Evolutionary conservation across 2,329 filamentous ascomycete genomes (phyloP).

Genomic region (Aspergillus felis): DNA sequence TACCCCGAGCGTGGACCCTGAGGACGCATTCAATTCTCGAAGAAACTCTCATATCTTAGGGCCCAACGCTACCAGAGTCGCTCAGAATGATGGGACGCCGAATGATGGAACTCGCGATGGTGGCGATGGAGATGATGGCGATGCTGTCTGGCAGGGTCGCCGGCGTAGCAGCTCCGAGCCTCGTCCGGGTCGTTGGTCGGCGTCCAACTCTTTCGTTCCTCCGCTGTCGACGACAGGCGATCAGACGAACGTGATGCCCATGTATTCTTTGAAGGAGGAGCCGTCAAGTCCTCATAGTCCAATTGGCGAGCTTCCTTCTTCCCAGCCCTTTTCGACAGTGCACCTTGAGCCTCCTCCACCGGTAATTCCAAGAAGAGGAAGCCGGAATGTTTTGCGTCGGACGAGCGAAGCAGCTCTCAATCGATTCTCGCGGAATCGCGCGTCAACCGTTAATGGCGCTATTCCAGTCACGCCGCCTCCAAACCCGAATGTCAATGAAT

Average conservation of each 20-base stretch:
- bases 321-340: slow-evolving; percentile 8
- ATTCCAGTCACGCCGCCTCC: slow-evolving; percentile 8
- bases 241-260: slow-evolving; percentile 15
- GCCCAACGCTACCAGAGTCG: neutral
- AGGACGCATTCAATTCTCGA: neutral
- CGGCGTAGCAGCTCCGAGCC: slow-evolving; percentile 42
- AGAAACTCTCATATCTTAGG: neutral
- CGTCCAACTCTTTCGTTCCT: slow-evolving; percentile 18
- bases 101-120: neutral
- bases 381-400: slow-evolving; percentile 26
- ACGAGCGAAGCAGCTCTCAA: slow-evolving; percentile 30
- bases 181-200: slow-evolving; percentile 31
- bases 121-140: slow-evolving; percentile 17
- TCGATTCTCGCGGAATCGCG: slow-evolving; percentile 31
- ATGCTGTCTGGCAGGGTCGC: slow-evolving; percentile 27
- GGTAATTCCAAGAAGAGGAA: slow-evolving; percentile 11
- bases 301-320: slow-evolving; percentile 1
- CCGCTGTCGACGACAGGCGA: slow-evolving; percentile 18
- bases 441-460: slow-evolving; percentile 25
- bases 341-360: slow-evolving; percentile 14
- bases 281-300: slow-evolving; percentile 17
- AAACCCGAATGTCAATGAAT: slow-evolving; percentile 40
- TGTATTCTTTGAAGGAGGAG: slow-evolving; percentile 35
- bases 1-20: neutral
- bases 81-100: neutral